A percentile compares a stretch with the other conserved stretches of the same genome.
Conservation (phyloP, 2,329 filamentous ascomycete genomes). For the Fusarium hainanense region DNA sequence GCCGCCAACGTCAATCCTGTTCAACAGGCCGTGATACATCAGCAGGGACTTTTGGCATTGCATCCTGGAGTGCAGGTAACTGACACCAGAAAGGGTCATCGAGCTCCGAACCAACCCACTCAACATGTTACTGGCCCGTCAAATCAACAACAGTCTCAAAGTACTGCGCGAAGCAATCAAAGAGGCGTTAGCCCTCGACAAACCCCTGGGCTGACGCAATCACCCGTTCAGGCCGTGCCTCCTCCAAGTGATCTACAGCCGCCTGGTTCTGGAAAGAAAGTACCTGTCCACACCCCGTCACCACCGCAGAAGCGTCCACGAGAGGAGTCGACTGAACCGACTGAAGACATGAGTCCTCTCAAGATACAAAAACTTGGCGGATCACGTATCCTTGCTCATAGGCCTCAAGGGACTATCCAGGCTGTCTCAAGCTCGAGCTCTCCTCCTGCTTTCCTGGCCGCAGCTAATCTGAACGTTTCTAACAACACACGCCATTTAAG, state of each 20-base stretch:
- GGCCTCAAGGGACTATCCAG: background rate
- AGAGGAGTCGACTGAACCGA: background rate
- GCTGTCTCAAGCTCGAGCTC: background rate
- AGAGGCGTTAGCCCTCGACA: background rate
- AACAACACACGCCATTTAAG: background rate
- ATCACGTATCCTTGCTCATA: background rate
- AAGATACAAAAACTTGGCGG: background rate
- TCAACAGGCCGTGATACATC: constrained; percentile 3
- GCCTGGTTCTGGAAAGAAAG: background rate
- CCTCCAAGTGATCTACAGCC: background rate
- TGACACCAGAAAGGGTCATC: background rate
- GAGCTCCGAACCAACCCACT: background rate
- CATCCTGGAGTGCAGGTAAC: background rate
- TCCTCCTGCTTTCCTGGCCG: background rate
- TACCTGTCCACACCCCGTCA: background rate
- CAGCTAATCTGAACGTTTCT: background rate
- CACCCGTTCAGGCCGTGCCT: background rate
- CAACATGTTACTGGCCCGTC: background rate
- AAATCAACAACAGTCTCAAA: background rate
- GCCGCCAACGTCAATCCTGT: background rate
- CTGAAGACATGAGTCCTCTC: background rate
- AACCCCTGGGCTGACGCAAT: background rate
- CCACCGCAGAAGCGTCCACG: background rate
- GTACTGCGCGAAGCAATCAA: background rate
- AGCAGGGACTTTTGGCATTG: background rate